Evolutionary conservation across 192 early-diverging fungal species (phyloP).

Genomic region (Pilaira anomala): DNA sequence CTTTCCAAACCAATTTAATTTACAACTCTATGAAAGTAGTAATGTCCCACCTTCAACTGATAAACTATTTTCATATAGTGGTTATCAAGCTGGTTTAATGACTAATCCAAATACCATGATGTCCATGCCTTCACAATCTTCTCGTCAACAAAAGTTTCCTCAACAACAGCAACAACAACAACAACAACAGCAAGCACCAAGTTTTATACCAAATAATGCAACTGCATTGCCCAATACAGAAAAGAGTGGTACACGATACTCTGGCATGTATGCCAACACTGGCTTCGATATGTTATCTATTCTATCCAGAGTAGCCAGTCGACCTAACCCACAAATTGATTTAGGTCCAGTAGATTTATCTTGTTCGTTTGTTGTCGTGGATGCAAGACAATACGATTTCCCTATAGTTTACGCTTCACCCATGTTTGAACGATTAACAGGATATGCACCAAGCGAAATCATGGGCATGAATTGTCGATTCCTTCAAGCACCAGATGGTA

Average conservation of each 20-base stretch:
- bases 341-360: conserved; percentile 33
- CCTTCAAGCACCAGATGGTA: conserved; percentile 50
- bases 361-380: conserved; percentile 38
- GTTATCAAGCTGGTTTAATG: conserved; percentile 27
- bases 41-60: conserved; percentile 29
- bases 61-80: conserved; percentile 20
- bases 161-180: neutral
- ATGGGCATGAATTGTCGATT: conserved; percentile 52
- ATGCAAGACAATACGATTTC: conserved; percentile 56
- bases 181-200: neutral
- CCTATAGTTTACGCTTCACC: conserved; percentile 64
- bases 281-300: conserved; percentile 33
- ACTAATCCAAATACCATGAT: neutral
- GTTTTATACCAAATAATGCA: neutral
- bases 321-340: conserved; percentile 36
- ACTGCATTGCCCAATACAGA: neutral
- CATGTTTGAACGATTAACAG: conserved; percentile 63
- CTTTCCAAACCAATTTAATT: conserved; percentile 18
- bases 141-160: no score
- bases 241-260: neutral
- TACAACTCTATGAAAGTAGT: conserved; percentile 23
- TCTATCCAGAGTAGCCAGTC: conserved; percentile 22
- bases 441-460: conserved; percentile 42
- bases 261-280: conserved; percentile 31
- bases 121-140: neutral